Base-by-base conservation (phyloP, 2,329 filamentous ascomycete genomes). In the Chaetomium globosum region DNA sequence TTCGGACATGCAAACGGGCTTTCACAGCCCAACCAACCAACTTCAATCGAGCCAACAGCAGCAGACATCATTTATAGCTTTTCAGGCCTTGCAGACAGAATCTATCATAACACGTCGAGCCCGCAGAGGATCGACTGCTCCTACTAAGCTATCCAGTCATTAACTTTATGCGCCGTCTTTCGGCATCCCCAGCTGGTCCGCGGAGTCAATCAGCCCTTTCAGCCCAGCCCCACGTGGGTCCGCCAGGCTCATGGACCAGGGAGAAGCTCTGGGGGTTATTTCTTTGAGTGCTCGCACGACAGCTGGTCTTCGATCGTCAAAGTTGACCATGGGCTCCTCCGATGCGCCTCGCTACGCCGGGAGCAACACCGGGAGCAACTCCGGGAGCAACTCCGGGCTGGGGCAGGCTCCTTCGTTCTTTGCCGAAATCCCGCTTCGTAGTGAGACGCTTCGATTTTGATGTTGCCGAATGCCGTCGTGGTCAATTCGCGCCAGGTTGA, bases 201-300 rank as follows among this genome's bases (percentile, higher is more conserved):
- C 39, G 12, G 39, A 43, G 39, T 12, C 23, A 63, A 23, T 54
- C 48, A 48, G 61, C 55, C 61, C 46, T 53, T 51, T 51, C 61
- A 59, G 55, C 61, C 61, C 55, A 33, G 55, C 61, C 55, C 54
- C 54, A 48, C 54, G 10, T 8, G 31, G 9, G 55, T 43, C 46
- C 19, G 55, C 26, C 31, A 1, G 46, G 48, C 26, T n/a, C n/a
- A 21, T 48, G 26, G 54, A 33, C 30, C 46, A 33, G 52, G 58
- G 57, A 30, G 21, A n/a, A 12, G 19, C 53, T 56, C 28, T 48
- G 9, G 33, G 8, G 21, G 23, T n/a, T 58, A 39, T 19, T 46
- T 30, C 23, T 23, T 36, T 12, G 53, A 30, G 43, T 46, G 54
- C 54, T 57, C 54, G n/a, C 36, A 46, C 55, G 39, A 58, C 52